These are phyloP conservation scores for Solanum bulbocastanum DNA, from an alignment of 257 asterid genomes.

Conservation along the genomic window DNA sequence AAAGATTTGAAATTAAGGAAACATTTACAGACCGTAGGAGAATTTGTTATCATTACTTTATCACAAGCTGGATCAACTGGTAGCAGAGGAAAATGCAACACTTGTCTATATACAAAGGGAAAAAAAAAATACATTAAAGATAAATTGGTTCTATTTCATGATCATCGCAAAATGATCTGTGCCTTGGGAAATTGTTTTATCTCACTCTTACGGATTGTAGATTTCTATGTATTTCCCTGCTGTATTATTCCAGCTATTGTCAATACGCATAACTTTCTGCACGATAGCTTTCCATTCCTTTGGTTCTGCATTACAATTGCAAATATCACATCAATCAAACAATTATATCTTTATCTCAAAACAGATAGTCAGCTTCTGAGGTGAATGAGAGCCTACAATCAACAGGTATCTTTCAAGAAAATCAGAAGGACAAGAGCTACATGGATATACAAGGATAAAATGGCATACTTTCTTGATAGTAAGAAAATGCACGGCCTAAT, in stretches of 20 bases:
- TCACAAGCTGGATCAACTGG: background rate
- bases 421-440: background rate
- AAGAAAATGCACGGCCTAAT: slow-evolving; percentile 56
- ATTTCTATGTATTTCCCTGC: slow-evolving; percentile 70
- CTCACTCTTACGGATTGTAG: slow-evolving; percentile 41
- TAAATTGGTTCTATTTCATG: background rate
- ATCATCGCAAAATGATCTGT: background rate
- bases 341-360: background rate
- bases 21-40: background rate
- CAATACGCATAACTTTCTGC: slow-evolving; percentile 49
- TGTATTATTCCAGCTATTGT: slow-evolving; percentile 74
- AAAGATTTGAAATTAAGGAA: background rate
- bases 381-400: background rate
- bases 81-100: background rate
- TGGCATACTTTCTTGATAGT: slow-evolving; percentile 54
- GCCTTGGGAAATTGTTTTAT: background rate
- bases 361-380: background rate
- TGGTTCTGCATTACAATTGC: slow-evolving; percentile 40
- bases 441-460: background rate
- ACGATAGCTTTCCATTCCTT: slow-evolving; percentile 41
- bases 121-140: background rate
- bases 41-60: background rate
- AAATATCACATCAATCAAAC: background rate
- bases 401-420: background rate
- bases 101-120: background rate